Conservation (phyloP, 768 basidiomycete genomes). For the Sarcodon sp. region DNA sequence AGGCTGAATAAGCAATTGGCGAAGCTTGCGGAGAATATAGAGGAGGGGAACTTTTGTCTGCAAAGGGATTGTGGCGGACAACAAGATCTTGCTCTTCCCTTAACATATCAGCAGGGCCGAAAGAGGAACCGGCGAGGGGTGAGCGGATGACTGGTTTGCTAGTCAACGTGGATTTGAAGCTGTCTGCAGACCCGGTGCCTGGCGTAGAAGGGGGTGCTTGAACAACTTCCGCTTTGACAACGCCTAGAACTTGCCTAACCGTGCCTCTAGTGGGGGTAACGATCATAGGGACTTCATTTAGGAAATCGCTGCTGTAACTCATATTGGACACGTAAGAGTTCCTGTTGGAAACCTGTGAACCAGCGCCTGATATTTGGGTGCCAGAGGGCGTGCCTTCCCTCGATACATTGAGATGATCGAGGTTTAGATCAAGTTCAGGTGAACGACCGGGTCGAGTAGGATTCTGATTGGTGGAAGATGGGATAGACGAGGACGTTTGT, state of each 20-base stretch:
- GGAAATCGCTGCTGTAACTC: slow-evolving; percentile 66
- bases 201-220: slow-evolving; percentile 28
- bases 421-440: slow-evolving; percentile 47
- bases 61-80: slow-evolving; percentile 40
- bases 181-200: slow-evolving; percentile 29
- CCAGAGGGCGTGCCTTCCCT: slow-evolving; percentile 21
- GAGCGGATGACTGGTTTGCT: slow-evolving; percentile 41
- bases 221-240: slow-evolving; percentile 72
- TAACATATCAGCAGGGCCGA: slow-evolving; percentile 55
- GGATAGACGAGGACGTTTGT: slow-evolving; percentile 1
- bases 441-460: slow-evolving; percentile 46
- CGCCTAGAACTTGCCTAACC: slow-evolving; percentile 63
- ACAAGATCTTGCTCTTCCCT: slow-evolving; percentile 22
- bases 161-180: slow-evolving; percentile 12
- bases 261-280: slow-evolving; percentile 54
- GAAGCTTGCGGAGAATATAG: slow-evolving; percentile 17
- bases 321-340: slow-evolving; percentile 65
- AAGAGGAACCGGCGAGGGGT: slow-evolving; percentile 58
- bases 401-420: slow-evolving; percentile 52
- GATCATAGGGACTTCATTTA: slow-evolving; percentile 74
- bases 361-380: neutral
- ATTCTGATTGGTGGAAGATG: slow-evolving; percentile 9
- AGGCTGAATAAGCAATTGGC: neutral
- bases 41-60: slow-evolving; percentile 38
- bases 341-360: slow-evolving; percentile 27